Percentiles rank a stretch among this genome's conserved stretches.
Evolutionary conservation across 768 basidiomycete species (phyloP).

Genomic region (Amanita rubescens): DNA sequence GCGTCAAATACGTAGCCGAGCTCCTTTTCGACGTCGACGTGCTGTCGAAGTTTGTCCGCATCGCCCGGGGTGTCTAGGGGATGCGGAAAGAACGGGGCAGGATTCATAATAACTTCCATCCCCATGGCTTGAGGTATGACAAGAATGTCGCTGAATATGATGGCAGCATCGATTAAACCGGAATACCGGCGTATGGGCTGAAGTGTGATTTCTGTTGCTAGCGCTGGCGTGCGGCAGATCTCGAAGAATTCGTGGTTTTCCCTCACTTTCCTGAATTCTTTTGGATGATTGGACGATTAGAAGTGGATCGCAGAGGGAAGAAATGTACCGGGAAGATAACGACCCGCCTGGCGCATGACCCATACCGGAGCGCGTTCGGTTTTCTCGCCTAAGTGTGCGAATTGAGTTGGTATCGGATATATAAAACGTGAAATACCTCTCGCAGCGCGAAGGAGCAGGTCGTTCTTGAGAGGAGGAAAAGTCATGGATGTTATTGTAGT

Average conservation of each 20-base stretch:
- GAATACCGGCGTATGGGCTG: slow-evolving; percentile 89
- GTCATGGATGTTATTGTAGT: slow-evolving; percentile 36
- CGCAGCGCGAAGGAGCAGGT: slow-evolving; percentile 84
- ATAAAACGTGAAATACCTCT: slow-evolving; percentile 37
- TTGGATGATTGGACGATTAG: not conserved
- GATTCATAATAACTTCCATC: slow-evolving; percentile 92
- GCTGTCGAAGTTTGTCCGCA: slow-evolving; percentile 46
- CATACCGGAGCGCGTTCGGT: slow-evolving; percentile 94
- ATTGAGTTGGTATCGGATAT: not conserved
- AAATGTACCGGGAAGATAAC: slow-evolving; percentile 81
- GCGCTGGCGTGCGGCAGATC: slow-evolving; percentile 84
- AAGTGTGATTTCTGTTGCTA: slow-evolving; percentile 84
- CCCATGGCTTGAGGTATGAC: slow-evolving; percentile 98
- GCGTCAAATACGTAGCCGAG: slow-evolving; percentile 92
- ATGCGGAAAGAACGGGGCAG: slow-evolving; percentile 81
- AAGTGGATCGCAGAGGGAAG: slow-evolving; percentile 6
- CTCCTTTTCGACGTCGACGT: slow-evolving; percentile 76
- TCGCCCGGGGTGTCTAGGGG: slow-evolving; percentile 78
- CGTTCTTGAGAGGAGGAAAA: slow-evolving; percentile 79
- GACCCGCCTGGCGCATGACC: slow-evolving; percentile 97
- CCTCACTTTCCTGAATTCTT: slow-evolving; percentile 88
- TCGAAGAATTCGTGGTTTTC: slow-evolving; percentile 90
- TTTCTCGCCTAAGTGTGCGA: slow-evolving; percentile 49
- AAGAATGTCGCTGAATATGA: slow-evolving; percentile 98
- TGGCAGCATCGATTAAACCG: slow-evolving; percentile 87